Base-by-base conservation (phyloP, 2,329 filamentous ascomycete species). In the Fusarium sarcochroum region DNA sequence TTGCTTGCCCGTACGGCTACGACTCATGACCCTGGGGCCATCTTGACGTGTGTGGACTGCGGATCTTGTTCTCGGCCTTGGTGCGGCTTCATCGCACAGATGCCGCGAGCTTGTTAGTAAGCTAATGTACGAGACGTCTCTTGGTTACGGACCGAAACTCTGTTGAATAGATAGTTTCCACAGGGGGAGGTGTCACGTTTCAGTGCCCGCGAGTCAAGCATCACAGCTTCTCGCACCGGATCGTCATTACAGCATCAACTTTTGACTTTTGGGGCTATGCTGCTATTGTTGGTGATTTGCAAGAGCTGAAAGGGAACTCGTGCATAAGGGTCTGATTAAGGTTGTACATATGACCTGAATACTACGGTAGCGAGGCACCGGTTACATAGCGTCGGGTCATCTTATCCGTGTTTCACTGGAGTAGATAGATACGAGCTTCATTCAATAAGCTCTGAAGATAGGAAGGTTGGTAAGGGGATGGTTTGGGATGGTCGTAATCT, bases 1-100 rank as follows among this genome's bases (percentile, higher is more conserved):
- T 47, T 50, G 25, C 38, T 45, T 42, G 23, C 20, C 15, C 20
- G 34, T 30, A 21, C 10, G 32, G 34, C n/a, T 60, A 57, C 63
- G 64, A 68, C 58, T 66, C 64, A 66, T 65, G 62, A 10, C 49
- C 25, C 27, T 30, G 27, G 27, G 27, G 13, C 27, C 44, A 42
- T 63, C 48, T 59, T 30, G 27, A 59, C 50, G 63, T 40, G 56
- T 60, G 53, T 56, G 59, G 30, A 32, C 37, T 25, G 32, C 20
- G 7, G 35, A 64, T 49, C 45, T 65, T 65, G 64, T 69, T 68
- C 65, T 66, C 37, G 65, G 34, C 65, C 54, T 38, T 40, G 25
- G 20, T 37, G 41, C 55, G 34, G 53, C 44, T 54, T 55, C 45
- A 54, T 45, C 35, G 34, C 47, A 23, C 60, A 65, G 49, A 37